These are phyloP conservation scores for Pholiota molesta DNA, from an alignment of 768 basidiomycete genomes.

Conservation along the genomic window DNA sequence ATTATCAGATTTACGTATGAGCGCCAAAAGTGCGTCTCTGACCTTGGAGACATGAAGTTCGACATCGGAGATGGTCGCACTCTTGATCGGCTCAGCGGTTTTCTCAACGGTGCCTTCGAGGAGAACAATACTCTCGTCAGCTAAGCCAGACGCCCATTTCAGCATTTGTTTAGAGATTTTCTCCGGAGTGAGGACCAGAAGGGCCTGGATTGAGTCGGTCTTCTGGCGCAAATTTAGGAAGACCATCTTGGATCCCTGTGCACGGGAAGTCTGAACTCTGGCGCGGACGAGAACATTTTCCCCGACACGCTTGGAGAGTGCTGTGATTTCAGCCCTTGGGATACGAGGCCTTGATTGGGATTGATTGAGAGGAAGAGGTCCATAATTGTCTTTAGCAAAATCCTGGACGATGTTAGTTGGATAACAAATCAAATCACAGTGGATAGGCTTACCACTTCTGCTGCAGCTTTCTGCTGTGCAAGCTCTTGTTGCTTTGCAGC, in stretches of 20 bases:
- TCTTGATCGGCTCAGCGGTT: slow-evolving; percentile 86
- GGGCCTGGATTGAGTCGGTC: slow-evolving; percentile 83
- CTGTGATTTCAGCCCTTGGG: slow-evolving; percentile 63
- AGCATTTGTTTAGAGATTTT: slow-evolving; percentile 97
- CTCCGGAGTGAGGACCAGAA: slow-evolving; percentile 70
- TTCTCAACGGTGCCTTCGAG: slow-evolving; percentile 84
- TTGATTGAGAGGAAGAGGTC: slow-evolving; percentile 87
- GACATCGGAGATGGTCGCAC: slow-evolving; percentile 83
- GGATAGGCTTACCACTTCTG: slow-evolving; percentile 55
- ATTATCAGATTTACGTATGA: slow-evolving; percentile 6
- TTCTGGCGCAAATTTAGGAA: slow-evolving; percentile 93
- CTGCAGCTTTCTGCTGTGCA: slow-evolving; percentile 64
- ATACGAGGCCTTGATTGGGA: slow-evolving; percentile 76
- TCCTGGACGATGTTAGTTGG: slow-evolving; percentile 51
- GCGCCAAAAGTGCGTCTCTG: slow-evolving; percentile 19
- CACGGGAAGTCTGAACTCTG: slow-evolving; percentile 87
- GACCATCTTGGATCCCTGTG: slow-evolving; percentile 94
- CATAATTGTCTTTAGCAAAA: slow-evolving; percentile 79
- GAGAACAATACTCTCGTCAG: slow-evolving; percentile 89
- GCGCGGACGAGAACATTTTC: slow-evolving; percentile 85
- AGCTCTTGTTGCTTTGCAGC: slow-evolving; percentile 79
- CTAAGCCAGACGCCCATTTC: slow-evolving; percentile 81
- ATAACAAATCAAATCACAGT: slow-evolving; percentile 10
- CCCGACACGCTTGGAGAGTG: slow-evolving; percentile 68
- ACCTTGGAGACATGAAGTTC: slow-evolving; percentile 89